These are phyloP conservation scores for Cocos nucifera DNA, from an alignment of 176 grass and related monocot genomes.

Conservation along the genomic window DNA sequence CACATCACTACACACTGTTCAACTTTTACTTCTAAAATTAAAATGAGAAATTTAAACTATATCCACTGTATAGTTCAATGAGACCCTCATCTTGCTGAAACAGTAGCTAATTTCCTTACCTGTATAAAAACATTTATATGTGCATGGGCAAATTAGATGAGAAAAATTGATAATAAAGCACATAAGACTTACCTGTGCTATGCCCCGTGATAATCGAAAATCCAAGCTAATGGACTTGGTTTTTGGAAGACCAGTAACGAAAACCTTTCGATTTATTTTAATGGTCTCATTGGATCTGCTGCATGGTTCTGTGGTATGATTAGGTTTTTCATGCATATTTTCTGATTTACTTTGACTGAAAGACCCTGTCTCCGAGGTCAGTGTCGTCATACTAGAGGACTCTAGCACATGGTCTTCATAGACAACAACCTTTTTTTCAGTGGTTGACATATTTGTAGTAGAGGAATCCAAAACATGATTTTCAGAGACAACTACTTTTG, in stretches of 20 bases:
- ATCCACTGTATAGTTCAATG: too few relatives aligned
- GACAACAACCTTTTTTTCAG: conserved; percentile 73
- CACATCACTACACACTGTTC: too few relatives aligned
- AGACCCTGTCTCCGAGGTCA: conserved; percentile 16
- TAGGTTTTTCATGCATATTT: background rate
- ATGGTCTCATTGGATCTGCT: conserved; percentile 28
- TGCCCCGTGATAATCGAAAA: conserved; percentile 89
- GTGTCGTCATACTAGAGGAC: conserved; percentile 22
- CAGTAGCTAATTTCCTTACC: too few relatives aligned
- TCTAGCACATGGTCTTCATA: conserved; percentile 46
- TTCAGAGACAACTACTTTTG: conserved; percentile 93
- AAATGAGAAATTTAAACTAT: too few relatives aligned
- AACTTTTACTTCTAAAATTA: too few relatives aligned
- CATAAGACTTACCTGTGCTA: conserved; percentile 63
- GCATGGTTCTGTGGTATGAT: conserved; percentile 1
- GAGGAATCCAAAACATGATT: conserved; percentile 34
- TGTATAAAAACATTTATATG: too few relatives aligned
- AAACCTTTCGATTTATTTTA: conserved; percentile 43
- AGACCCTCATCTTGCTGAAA: too few relatives aligned
- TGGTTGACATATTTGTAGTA: conserved; percentile 13
- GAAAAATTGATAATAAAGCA: background rate
- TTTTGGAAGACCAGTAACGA: conserved; percentile 69
- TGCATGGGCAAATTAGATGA: background rate
- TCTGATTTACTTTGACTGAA: conserved; percentile 19
- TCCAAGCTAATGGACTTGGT: conserved; percentile 95